Conservation (phyloP, 2,329 filamentous ascomycete genomes). For the Exophiala alcalophila region DNA sequence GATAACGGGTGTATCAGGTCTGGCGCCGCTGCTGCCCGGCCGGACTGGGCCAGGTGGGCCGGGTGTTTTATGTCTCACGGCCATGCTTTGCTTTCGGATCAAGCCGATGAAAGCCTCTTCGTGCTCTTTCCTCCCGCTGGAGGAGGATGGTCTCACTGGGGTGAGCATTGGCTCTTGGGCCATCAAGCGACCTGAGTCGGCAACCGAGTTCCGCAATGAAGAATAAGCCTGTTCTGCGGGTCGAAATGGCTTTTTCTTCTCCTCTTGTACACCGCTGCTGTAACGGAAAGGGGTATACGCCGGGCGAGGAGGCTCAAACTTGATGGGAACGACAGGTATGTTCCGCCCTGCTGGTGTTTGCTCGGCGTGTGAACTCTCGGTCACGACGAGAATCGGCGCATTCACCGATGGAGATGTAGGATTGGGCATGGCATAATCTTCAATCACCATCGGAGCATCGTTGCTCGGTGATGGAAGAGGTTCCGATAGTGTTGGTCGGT, state of each 20-base stretch:
- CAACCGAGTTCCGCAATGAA: constrained; percentile 44
- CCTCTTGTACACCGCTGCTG: constrained; percentile 42
- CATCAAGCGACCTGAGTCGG: constrained; percentile 45
- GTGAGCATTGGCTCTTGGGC: constrained; percentile 33
- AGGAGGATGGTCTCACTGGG: constrained; percentile 24
- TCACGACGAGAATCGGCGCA: constrained; percentile 19
- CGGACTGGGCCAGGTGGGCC: constrained; percentile 35
- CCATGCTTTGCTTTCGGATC: constrained; percentile 45
- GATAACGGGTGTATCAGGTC: constrained; percentile 34
- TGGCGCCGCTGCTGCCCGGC: constrained; percentile 31
- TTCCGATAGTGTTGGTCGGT: too few species aligned
- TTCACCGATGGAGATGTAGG: constrained; percentile 27
- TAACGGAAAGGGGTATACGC: constrained; percentile 49
- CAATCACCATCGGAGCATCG: constrained; percentile 31
- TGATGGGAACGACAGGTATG: constrained; percentile 24
- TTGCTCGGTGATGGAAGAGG: constrained; percentile 24
- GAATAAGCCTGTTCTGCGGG: constrained; percentile 49
- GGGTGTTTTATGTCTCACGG: constrained; percentile 19
- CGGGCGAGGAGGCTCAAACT: constrained; percentile 37
- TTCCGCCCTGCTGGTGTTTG: constrained; percentile 6
- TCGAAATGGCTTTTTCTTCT: constrained; percentile 38
- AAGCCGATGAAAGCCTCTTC: constrained; percentile 49
- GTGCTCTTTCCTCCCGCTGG: constrained; percentile 33
- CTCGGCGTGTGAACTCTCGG: constrained; percentile 6
- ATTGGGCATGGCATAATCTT: constrained; percentile 26